A percentile compares a stretch with the other conserved stretches of the same genome.
These are phyloP conservation scores for Athelia sp. DNA, from an alignment of 1,284 basidiomycete species.

Conservation along the genomic window DNA sequence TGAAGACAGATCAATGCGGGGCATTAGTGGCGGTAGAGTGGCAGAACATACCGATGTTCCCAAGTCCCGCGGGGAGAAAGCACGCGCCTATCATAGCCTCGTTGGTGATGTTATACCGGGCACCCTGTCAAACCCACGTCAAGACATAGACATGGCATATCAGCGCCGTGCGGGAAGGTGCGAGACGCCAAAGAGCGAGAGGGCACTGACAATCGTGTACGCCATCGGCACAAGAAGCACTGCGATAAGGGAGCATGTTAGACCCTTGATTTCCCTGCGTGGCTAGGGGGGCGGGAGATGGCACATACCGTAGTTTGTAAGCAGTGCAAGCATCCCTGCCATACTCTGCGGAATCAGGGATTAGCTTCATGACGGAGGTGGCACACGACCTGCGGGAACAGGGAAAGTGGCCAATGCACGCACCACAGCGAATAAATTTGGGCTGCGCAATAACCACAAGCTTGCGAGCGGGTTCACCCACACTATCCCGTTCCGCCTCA, in stretches of 20 bases:
- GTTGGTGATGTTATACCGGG: slow-evolving; percentile 54
- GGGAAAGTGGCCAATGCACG: too few species aligned
- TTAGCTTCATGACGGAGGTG: too few species aligned
- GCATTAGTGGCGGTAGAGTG: background rate
- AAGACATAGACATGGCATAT: slow-evolving; percentile 3
- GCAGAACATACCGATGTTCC: slow-evolving; percentile 47
- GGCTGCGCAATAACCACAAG: slow-evolving; percentile 49
- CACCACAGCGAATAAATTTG: slow-evolving; percentile 53
- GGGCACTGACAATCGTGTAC: slow-evolving; percentile 23
- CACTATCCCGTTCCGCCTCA: slow-evolving; percentile 28
- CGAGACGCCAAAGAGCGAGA: slow-evolving; percentile 35
- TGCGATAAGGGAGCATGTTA: slow-evolving; percentile 12
- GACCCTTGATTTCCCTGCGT: background rate
- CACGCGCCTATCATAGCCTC: slow-evolving; percentile 55
- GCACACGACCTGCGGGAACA: too few species aligned
- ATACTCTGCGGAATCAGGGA: slow-evolving; percentile 31
- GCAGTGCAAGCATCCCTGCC: slow-evolving; percentile 28
- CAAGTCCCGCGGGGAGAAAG: slow-evolving; percentile 55
- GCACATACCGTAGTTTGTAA: slow-evolving; percentile 42
- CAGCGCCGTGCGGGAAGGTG: slow-evolving; percentile 6
- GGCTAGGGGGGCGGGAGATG: background rate
- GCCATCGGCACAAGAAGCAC: slow-evolving; percentile 30
- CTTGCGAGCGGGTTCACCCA: slow-evolving; percentile 59
- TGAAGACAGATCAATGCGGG: slow-evolving; percentile 11
- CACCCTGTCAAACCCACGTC: slow-evolving; percentile 31